A percentile compares a stretch with the other conserved stretches of the same genome.
Conservation (phyloP, 176 grass and related monocot species). For the Aegilops longissima region DNA sequence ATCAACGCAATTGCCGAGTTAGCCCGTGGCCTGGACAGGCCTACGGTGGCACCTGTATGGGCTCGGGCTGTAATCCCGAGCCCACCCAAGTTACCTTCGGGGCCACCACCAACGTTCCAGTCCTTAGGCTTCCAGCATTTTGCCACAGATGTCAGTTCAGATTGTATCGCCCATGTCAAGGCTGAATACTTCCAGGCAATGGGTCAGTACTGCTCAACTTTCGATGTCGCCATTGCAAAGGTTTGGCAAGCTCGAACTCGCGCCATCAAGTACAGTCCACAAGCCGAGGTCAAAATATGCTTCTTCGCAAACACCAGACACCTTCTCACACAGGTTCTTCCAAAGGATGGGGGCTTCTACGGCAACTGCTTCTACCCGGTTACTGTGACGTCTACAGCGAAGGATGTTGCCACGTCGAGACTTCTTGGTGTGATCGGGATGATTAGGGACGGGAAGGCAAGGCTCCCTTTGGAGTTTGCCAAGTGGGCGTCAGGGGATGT, state of each 20-base stretch:
- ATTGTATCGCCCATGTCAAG: conserved; percentile 36
- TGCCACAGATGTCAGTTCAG: conserved; percentile 25
- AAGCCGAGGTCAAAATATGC: conserved; percentile 48
- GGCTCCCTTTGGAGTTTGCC: conserved; percentile 40
- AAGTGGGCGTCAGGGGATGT: conserved; percentile 43
- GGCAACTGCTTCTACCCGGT: conserved; percentile 73
- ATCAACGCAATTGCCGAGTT: conserved; percentile 50
- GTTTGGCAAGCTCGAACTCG: conserved; percentile 62
- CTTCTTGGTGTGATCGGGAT: conserved; percentile 51
- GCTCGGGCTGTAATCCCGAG: conserved; percentile 34
- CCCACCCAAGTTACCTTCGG: conserved; percentile 36
- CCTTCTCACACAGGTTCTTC: conserved; percentile 40
- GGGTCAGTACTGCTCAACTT: conserved; percentile 64
- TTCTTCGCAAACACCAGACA: conserved; percentile 75
- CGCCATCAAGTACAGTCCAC: conserved; percentile 31
- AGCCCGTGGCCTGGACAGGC: conserved; percentile 41
- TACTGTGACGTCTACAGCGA: conserved; percentile 33
- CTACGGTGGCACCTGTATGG: conserved; percentile 45
- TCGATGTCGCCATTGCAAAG: conserved; percentile 64
- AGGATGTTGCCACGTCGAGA: neutral
- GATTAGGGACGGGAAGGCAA: conserved; percentile 63
- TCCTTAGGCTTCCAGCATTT: conserved; percentile 53
- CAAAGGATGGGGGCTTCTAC: conserved; percentile 56
- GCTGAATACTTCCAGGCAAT: conserved; percentile 37
- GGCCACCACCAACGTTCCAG: conserved; percentile 35